Percentiles rank a stretch among this genome's conserved stretches.
These are phyloP conservation scores for Pseudogymnoascus sp. DNA, from an alignment of 2,329 filamentous ascomycete genomes.

Conservation along the genomic window DNA sequence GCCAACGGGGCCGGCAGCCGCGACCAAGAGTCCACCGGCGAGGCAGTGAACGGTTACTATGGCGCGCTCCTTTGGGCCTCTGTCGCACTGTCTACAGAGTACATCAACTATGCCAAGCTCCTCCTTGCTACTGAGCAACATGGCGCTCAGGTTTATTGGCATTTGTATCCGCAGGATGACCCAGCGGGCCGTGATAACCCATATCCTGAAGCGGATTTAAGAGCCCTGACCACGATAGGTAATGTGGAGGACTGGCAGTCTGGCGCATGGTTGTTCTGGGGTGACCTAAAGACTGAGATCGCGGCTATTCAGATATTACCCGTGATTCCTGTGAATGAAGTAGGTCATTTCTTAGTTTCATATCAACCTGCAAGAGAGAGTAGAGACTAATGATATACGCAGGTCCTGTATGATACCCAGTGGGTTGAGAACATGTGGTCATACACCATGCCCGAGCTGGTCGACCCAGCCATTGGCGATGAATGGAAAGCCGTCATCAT, in stretches of 20 bases:
- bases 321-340: constrained; percentile 14
- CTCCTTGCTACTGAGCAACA: constrained; percentile 22
- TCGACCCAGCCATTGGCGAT: constrained; percentile 19
- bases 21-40: constrained; percentile 24
- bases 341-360: background rate
- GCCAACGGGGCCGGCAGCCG: constrained; percentile 22
- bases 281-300: constrained; percentile 13
- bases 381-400: constrained; percentile 10
- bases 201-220: constrained; percentile 20
- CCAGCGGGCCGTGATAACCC: constrained; percentile 19
- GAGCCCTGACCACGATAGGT: constrained; percentile 18
- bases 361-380: background rate
- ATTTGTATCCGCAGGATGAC: constrained; percentile 18
- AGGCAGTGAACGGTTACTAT: constrained; percentile 24
- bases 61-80: constrained; percentile 23
- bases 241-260: constrained; percentile 22
- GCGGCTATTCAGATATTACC: constrained; percentile 21
- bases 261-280: constrained; percentile 20
- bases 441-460: constrained; percentile 19
- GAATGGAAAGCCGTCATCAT: constrained; percentile 23
- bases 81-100: constrained; percentile 19
- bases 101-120: constrained; percentile 22
- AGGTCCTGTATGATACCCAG: constrained; percentile 19
- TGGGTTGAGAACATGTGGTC: constrained; percentile 22
- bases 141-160: constrained; percentile 22